Base-by-base conservation (phyloP, 148 eudicot genomes). In the Chenopodium album region DNA sequence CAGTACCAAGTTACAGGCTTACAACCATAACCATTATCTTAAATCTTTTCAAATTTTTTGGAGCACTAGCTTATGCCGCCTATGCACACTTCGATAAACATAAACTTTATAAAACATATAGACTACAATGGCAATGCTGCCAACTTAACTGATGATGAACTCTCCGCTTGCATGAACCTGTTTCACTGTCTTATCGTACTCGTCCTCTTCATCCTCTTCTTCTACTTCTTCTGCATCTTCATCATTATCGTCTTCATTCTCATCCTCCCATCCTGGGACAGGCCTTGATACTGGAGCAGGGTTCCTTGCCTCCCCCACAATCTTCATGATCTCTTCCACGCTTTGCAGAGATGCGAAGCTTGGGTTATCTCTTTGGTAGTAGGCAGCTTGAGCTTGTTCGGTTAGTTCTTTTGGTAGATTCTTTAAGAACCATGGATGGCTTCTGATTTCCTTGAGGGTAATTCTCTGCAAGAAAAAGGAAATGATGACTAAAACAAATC, bases 141-240 rank as follows among this genome's bases (percentile, higher is more conserved):
- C 37, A 73, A 84, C 79, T 86, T 71, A 87, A 22, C 77, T 82
- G 77, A 87, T 28, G 66, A 78, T 41, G 65, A 89, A 89, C 67
- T 91, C 97, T 78, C 94, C 94, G 69, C 95, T 92, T 31, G 90
- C 92, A 84, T 88, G 95, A 54, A 89, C 94, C 67, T 88, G 85
- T 81, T 90, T 94, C 17, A 94, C 95, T 0, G 91, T 91, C 86
- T 87, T 92, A 9, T 94, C 98, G 46, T 94, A 92, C 85, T 79
- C 95, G 47, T 93, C 93, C 81, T 92, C 93, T 9, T 86, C 88
- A 1, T 88, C 90, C 2, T 86, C 88, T 28, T 66, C 86, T 28
- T 64, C 83, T 14, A 44, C 72, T 46, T 63, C 90, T 28, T 80
- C 89, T 26, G 37, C 85, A 2, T 20, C 84, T 34, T 72, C 85